Percentiles rank a stretch among this genome's conserved stretches.
These are phyloP conservation scores for Metschnikowia matae DNA, from an alignment of 805 yeast species.

Conservation along the genomic window DNA sequence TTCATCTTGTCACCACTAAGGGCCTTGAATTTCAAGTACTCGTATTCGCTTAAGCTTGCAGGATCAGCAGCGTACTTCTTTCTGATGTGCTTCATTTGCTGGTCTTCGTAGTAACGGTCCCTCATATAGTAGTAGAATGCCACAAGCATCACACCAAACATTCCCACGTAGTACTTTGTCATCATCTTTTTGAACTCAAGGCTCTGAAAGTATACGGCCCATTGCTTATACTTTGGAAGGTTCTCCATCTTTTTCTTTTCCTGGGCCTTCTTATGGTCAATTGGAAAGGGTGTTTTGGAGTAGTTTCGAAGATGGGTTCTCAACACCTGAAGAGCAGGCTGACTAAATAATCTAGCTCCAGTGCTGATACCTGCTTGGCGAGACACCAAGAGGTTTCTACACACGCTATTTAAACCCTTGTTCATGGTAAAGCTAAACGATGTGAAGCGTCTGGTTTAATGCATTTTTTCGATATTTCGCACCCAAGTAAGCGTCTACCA, in stretches of 20 bases:
- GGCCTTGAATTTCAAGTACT: conserved; percentile 57
- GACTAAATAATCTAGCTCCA: not conserved
- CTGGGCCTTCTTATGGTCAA: conserved; percentile 27
- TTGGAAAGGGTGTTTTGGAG: conserved; percentile 33
- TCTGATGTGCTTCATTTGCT: conserved; percentile 46
- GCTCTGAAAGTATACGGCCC: conserved; percentile 43
- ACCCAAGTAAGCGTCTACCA: not conserved
- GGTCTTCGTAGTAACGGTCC: conserved; percentile 61
- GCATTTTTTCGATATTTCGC: conserved; percentile 1
- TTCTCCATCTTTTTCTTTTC: conserved; percentile 25
- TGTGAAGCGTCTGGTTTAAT: not conserved
- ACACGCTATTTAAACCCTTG: not conserved
- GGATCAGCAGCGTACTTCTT: conserved; percentile 35
- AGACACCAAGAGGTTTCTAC: not conserved
- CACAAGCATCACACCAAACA: conserved; percentile 51
- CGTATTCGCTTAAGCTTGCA: conserved; percentile 53
- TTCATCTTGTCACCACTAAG: conserved; percentile 54
- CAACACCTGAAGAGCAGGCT: not conserved
- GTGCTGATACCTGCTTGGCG: not conserved
- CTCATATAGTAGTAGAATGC: conserved; percentile 64
- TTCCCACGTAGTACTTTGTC: conserved; percentile 60
- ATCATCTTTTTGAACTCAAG: conserved; percentile 53
- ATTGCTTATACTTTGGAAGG: conserved; percentile 36
- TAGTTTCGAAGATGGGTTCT: conserved; percentile 5
- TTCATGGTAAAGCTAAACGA: not conserved